Base-by-base conservation (phyloP, 352 stramenopile genomes). In the Phytophthora kernoviae region DNA sequence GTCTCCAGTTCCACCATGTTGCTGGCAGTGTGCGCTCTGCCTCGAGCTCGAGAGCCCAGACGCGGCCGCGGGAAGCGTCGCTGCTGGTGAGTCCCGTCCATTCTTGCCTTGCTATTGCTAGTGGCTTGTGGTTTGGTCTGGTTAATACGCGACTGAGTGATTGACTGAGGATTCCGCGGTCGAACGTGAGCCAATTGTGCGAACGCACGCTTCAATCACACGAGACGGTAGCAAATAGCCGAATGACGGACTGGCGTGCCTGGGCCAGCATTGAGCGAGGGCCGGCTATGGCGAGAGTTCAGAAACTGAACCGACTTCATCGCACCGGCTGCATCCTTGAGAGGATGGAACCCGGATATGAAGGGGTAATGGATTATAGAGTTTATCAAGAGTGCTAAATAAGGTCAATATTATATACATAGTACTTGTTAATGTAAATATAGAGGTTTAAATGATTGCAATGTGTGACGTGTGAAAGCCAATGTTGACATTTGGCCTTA, bases 1-100 rank as follows among this genome's bases (percentile, higher is more conserved):
- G 69, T 78, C 53, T 74, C 65, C 12, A 78, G 57, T 53, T 78
- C 69, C 9, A 65, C 48, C 61, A 73, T 18, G 46, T 58, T 59
- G 40, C 6, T 30, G 10, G 27, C 14, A 15, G 37, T 56, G 44
- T 52, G 24, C 1, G 52, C 47, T 4, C 46, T 58, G 3, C 5
- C 21, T 17, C 46, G 58, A 50, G 43, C 18, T 3, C 37, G 37
- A n/a, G 62, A 58, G 14, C 49, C 44, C 6, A 65, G 6, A 3
- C 50, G 62, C 12, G 63, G 51, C 48, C 57, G 51, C 36, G 63
- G 63, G 47, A 72, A 63, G 17, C 41, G 41, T 17, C 54, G 62
- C 12, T 45, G 56, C 24, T 48, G 40, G 36, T n/a, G n/a, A n/a
- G n/a, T n/a, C n/a, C 21, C 39, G 33, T 66, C 62, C 56, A 68